phyloP scores from a whole-genome alignment of 805 yeast species.

The Alloascoidea africana region DNA sequence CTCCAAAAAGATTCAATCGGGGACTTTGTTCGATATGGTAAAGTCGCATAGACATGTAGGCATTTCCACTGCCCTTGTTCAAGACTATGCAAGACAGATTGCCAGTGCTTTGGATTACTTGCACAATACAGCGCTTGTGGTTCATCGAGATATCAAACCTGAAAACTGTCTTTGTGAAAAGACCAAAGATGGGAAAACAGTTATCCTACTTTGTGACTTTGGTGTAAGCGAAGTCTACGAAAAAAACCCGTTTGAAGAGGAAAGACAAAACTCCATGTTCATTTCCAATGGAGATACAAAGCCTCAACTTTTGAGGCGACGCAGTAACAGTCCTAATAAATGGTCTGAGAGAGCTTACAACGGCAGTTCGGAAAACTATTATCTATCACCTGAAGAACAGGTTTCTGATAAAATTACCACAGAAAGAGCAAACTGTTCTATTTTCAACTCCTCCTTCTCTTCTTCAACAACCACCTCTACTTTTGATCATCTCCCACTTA shows the following conservation, averaged over 20 bases:
- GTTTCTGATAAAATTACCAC: constrained; percentile 11
- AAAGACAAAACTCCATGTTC: constrained; percentile 1
- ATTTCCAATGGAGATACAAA: not conserved
- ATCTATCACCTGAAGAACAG: constrained; percentile 11
- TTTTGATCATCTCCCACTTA: constrained; percentile 17
- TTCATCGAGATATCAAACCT: constrained; percentile 73
- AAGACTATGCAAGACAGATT: constrained; percentile 34
- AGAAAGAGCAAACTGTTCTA: constrained; percentile 53
- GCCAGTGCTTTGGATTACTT: constrained; percentile 44
- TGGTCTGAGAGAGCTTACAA: constrained; percentile 7
- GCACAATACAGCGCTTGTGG: constrained; percentile 44
- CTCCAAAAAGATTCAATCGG: constrained; percentile 53
- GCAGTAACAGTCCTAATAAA: constrained; percentile 1
- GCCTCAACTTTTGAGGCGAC: constrained; percentile 2
- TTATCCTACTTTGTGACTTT: constrained; percentile 66
- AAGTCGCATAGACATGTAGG: constrained; percentile 42
- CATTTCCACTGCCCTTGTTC: constrained; percentile 11
- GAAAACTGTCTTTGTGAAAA: constrained; percentile 62
- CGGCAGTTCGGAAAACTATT: constrained; percentile 13
- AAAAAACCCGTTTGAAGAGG: not conserved
- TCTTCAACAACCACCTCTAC: constrained; percentile 4
- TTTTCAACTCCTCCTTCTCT: too few species aligned
- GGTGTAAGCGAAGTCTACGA: constrained; percentile 48
- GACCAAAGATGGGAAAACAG: constrained; percentile 14
- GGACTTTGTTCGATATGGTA: constrained; percentile 69